These are phyloP conservation scores for Juglanconis sp. DNA, from an alignment of 2,329 filamentous ascomycete species.

Conservation along the genomic window DNA sequence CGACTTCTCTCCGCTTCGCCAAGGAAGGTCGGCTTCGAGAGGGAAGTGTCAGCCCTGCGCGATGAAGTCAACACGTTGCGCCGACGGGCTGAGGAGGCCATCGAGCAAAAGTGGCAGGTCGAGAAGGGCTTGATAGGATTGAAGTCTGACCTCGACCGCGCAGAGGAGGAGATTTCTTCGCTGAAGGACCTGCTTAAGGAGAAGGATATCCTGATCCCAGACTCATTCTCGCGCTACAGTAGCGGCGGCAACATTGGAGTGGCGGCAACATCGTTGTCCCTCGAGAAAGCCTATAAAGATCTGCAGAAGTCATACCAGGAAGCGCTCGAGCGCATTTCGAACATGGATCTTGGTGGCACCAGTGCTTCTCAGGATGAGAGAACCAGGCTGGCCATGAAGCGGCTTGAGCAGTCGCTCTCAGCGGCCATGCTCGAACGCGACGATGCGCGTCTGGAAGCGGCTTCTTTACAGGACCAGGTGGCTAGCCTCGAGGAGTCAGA, in stretches of 20 bases:
- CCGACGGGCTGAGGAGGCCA: conserved; percentile 83
- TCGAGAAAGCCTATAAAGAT: conserved; percentile 72
- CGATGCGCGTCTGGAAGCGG: conserved; percentile 63
- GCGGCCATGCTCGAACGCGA: conserved; percentile 70
- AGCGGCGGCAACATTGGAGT: conserved; percentile 36
- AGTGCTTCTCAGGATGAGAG: conserved; percentile 47
- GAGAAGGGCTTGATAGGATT: conserved; percentile 85
- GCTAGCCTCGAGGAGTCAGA: conserved; percentile 56
- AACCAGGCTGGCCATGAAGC: conserved; percentile 59
- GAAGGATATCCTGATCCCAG: conserved; percentile 75
- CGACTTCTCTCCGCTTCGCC: conserved; percentile 67
- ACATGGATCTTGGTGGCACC: conserved; percentile 51
- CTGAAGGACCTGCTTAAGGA: conserved; percentile 75
- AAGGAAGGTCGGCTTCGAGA: conserved; percentile 75
- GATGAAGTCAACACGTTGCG: conserved; percentile 82
- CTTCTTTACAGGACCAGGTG: conserved; percentile 60
- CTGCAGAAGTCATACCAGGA: conserved; percentile 69
- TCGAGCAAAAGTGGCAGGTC: conserved; percentile 94
- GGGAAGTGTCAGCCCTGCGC: conserved; percentile 74
- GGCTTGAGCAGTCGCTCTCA: conserved; percentile 66
- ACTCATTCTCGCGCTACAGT: conserved; percentile 46
- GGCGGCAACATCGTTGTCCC: conserved; percentile 64
- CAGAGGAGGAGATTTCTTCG: conserved; percentile 87
- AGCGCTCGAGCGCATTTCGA: conserved; percentile 64
- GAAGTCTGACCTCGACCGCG: conserved; percentile 95